Percentiles rank a stretch among this genome's conserved stretches.
Conservation (phyloP, 2,329 filamentous ascomycete genomes). For the Pleurostoma richardsiae region DNA sequence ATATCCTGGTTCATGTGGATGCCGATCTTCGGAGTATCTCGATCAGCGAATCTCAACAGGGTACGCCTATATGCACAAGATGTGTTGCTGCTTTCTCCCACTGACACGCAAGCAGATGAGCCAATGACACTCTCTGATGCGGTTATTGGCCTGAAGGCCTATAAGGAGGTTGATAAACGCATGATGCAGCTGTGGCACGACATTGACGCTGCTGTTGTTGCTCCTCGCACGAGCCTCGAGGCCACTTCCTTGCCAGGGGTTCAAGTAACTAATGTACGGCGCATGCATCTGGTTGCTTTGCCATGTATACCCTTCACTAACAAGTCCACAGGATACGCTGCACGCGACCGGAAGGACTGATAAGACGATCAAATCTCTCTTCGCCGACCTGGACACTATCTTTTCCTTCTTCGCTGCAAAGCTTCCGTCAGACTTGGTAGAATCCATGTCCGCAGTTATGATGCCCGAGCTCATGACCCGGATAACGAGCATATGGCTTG, state of each 20-base stretch:
- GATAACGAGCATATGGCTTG: conserved; percentile 70
- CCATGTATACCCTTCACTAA: background rate
- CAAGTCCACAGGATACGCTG: conserved; percentile 31
- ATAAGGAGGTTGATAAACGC: conserved; percentile 55
- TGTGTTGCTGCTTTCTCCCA: conserved; percentile 18
- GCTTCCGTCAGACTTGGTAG: conserved; percentile 49
- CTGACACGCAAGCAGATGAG: conserved; percentile 24
- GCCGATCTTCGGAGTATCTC: conserved; percentile 46
- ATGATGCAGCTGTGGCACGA: conserved; percentile 58
- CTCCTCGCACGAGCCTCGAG: conserved; percentile 49
- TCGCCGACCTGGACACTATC: conserved; percentile 46
- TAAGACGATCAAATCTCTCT: conserved; percentile 41
- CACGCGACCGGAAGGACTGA: conserved; percentile 35
- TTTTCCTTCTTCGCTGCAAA: conserved; percentile 46
- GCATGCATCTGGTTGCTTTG: conserved; percentile 16
- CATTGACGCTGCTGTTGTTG: conserved; percentile 56
- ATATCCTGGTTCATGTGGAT: conserved; percentile 60
- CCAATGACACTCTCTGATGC: conserved; percentile 49
- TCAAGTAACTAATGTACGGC: conserved; percentile 25
- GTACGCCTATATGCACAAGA: conserved; percentile 24
- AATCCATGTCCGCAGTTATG: conserved; percentile 62
- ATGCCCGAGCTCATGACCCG: conserved; percentile 64
- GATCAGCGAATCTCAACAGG: conserved; percentile 46
- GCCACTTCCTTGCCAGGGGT: conserved; percentile 30
- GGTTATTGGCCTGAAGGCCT: conserved; percentile 50